Percentiles rank a stretch among this genome's conserved stretches.
Evolutionary conservation across 148 eudicot species (phyloP).

Genomic region (Spergularia marina): DNA sequence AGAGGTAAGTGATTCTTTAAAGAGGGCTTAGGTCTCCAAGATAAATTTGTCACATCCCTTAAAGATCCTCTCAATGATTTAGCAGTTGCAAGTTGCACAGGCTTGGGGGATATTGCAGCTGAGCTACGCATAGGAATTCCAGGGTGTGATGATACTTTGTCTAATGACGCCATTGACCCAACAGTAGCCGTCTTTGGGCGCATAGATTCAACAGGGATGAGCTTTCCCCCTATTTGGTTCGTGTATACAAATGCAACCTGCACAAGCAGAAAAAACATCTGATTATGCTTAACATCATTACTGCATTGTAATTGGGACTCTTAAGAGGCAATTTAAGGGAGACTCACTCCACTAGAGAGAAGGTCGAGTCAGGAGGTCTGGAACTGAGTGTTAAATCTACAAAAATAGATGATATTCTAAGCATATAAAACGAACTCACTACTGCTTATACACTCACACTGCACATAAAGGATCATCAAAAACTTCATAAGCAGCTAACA

Average conservation of each 20-base stretch:
- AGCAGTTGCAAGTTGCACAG: conserved; percentile 21
- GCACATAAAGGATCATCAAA: background rate
- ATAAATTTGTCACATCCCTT: conserved; percentile 40
- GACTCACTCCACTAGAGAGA: background rate
- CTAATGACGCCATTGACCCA: conserved; percentile 27
- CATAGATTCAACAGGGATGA: conserved; percentile 75
- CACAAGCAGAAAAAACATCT: conserved; percentile 19
- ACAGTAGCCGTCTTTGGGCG: conserved; percentile 30
- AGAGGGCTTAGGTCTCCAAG: conserved; percentile 40
- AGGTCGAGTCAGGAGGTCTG: background rate
- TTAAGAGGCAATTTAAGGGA: background rate
- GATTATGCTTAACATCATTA: conserved; percentile 11
- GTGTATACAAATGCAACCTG: conserved; percentile 95
- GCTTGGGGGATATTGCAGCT: conserved; percentile 29
- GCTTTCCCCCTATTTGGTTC: conserved; percentile 92
- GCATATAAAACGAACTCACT: background rate
- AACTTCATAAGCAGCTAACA: conserved; percentile 13
- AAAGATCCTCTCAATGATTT: conserved; percentile 37
- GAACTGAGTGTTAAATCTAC: background rate
- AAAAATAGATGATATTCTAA: background rate
- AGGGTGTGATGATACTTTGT: conserved; percentile 20
- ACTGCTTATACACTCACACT: background rate
- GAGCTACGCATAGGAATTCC: conserved; percentile 24
- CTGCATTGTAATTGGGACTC: background rate
- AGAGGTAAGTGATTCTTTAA: conserved; percentile 50